These are phyloP conservation scores for Ogataea ramenticola DNA, from an alignment of 805 yeast species.

Conservation along the genomic window DNA sequence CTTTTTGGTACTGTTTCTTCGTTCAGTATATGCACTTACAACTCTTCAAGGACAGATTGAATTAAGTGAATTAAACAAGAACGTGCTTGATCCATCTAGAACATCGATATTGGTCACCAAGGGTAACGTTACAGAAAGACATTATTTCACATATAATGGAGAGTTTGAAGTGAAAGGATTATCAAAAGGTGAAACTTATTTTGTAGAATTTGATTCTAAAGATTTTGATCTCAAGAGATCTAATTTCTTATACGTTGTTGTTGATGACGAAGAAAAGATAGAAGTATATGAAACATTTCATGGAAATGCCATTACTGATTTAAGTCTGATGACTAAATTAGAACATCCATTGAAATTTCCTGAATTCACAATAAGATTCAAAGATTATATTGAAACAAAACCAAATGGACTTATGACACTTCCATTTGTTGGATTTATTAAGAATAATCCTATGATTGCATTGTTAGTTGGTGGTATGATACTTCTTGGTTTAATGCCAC, in stretches of 20 bases:
- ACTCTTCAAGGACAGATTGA: conserved; percentile 4
- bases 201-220: conserved; percentile 9
- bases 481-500: conserved; percentile 14
- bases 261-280: conserved; percentile 1
- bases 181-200: conserved; percentile 9
- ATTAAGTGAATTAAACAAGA: background rate
- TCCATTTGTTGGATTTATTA: conserved; percentile 13
- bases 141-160: conserved; percentile 12
- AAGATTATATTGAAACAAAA: conserved; percentile 1
- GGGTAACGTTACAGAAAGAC: background rate
- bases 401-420: conserved; percentile 6
- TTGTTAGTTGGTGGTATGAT: conserved; percentile 3
- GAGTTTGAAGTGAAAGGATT: conserved; percentile 7
- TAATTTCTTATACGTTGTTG: conserved; percentile 7
- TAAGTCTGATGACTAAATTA: background rate
- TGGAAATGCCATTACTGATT: background rate
- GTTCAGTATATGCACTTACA: background rate
- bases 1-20: background rate
- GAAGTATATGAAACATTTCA: background rate
- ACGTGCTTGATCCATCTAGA: conserved; percentile 15
- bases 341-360: background rate
- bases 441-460: conserved; percentile 13
- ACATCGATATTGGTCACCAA: conserved; percentile 3
- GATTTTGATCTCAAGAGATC: conserved; percentile 13
- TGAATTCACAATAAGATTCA: background rate